Evolutionary conservation across 2,329 filamentous ascomycete genomes (phyloP), one percentile per base, ranked within the genome.

Genomic region (Bisporella sp.): DNA sequence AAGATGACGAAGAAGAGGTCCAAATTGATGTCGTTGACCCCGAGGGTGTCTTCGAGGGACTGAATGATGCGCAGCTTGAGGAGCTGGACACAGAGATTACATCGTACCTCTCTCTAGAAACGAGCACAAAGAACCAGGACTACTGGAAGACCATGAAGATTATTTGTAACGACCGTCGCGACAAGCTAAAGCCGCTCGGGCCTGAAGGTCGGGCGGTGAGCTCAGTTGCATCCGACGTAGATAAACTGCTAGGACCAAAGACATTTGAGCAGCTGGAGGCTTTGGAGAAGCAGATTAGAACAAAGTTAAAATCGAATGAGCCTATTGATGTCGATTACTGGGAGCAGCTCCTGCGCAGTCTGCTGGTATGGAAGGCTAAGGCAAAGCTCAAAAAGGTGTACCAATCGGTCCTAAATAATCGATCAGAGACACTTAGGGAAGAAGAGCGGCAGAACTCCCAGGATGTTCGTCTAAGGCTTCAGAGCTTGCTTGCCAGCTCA

Each of bases 251-350:
- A 8, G 79, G 81, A 4, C 89, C 90, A 6, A 99, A 99, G 71
- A 81, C 84, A 12, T 83, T 89, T 61, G 85, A 89, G 61, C 88
- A 97, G 67, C 75, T 99, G n/a, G 85, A 91, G 64, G 79, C 79
- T 13, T 74, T 99, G 45, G 92, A 99, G 69, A 80, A 76, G 56
- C 91, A 97, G 71, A 93, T 99, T 67, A 83, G 82, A 65, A 74
- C 77, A 12, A 99, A 99, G 71, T 73, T 99, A 45, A 78, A 84
- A 47, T 95, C 89, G 6, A 85, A 96, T 64, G 91, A 96, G 64
- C 58, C 60, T 39, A 92, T 99, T 58, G 93, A 99, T 68, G 89
- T 87, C 2, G 93, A 99, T 69, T 99, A 97, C 67, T 99, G 93
- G 93, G 89, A 95, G 65, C 89, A 96, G 65, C 75, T 99, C 12